Evolutionary conservation across 2,329 filamentous ascomycete species (phyloP).

Genomic region (Botrytis aclada): DNA sequence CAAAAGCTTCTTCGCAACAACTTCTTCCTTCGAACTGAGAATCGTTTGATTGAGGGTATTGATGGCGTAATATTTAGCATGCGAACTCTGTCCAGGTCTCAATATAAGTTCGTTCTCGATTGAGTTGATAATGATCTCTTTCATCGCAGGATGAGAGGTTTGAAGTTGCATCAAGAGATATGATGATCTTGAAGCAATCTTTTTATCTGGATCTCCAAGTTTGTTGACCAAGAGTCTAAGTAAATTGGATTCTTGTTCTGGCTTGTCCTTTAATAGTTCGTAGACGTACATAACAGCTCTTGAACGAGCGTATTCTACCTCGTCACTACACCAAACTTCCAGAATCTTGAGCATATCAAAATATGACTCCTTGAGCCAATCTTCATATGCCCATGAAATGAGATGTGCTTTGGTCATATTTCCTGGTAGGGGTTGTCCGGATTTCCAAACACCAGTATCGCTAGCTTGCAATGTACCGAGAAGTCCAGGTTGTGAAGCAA

Average conservation of each 20-base stretch:
- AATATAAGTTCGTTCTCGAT: slow-evolving; percentile 88
- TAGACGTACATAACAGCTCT: slow-evolving; percentile 88
- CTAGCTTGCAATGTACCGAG: slow-evolving; percentile 66
- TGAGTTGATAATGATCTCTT: slow-evolving; percentile 75
- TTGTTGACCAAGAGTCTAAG: slow-evolving; percentile 92
- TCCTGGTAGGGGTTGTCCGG: slow-evolving; percentile 68
- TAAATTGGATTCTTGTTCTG: slow-evolving; percentile 94
- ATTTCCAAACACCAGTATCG: slow-evolving; percentile 58
- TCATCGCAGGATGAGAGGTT: slow-evolving; percentile 89
- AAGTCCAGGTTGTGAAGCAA: slow-evolving; percentile 75
- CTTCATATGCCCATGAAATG: slow-evolving; percentile 86
- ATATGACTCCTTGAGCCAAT: slow-evolving; percentile 91
- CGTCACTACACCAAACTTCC: slow-evolving; percentile 90
- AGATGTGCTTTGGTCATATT: slow-evolving; percentile 73
- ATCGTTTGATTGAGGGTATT: slow-evolving; percentile 98
- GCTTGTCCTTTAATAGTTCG: slow-evolving; percentile 89
- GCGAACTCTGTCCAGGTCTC: slow-evolving; percentile 78
- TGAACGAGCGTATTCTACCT: slow-evolving; percentile 88
- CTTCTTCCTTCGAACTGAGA: slow-evolving; percentile 77
- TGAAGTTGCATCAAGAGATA: slow-evolving; percentile 92
- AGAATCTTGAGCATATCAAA: slow-evolving; percentile 91
- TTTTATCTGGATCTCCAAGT: slow-evolving; percentile 89
- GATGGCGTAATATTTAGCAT: slow-evolving; percentile 92
- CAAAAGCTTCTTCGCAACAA: slow-evolving; percentile 75
- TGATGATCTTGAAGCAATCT: slow-evolving; percentile 90